These are phyloP conservation scores for Colletotrichum abscissum DNA, from an alignment of 2,329 filamentous ascomycete genomes.

Conservation along the genomic window DNA sequence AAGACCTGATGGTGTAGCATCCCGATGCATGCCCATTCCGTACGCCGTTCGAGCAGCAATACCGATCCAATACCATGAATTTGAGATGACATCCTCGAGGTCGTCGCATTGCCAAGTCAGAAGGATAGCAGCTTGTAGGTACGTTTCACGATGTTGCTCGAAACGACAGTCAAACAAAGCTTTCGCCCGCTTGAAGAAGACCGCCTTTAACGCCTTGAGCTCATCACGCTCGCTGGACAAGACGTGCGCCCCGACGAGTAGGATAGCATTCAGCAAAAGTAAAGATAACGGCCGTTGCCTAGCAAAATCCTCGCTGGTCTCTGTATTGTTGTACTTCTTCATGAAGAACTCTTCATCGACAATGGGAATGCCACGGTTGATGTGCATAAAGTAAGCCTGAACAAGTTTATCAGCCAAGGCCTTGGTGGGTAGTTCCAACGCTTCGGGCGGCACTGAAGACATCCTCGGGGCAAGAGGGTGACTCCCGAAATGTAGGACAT, in stretches of 20 bases:
- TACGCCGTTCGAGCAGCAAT: constrained; percentile 62
- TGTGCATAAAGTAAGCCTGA: constrained; percentile 59
- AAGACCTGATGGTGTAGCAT: constrained; percentile 44
- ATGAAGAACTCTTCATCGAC: constrained; percentile 64
- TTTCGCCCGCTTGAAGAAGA: constrained; percentile 64
- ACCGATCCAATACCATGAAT: constrained; percentile 64
- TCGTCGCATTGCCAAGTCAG: constrained; percentile 67
- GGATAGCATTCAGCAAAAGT: constrained; percentile 60
- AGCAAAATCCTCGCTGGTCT: constrained; percentile 52
- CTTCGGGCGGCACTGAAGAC: constrained; percentile 55
- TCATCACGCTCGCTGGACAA: constrained; percentile 51
- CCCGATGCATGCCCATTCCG: constrained; percentile 63
- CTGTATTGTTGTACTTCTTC: constrained; percentile 53
- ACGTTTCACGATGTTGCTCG: constrained; percentile 62
- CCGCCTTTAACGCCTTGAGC: constrained; percentile 51
- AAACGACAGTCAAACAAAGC: constrained; percentile 63
- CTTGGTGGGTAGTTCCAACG: constrained; percentile 60
- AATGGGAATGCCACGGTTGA: constrained; percentile 64
- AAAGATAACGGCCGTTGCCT: constrained; percentile 53
- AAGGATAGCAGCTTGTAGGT: constrained; percentile 65
- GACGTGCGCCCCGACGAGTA: constrained; percentile 64
- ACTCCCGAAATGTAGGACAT: constrained; percentile 48
- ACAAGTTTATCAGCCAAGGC: constrained; percentile 61
- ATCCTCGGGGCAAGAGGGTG: constrained; percentile 51
- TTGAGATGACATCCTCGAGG: constrained; percentile 65